These are phyloP conservation scores for Penicillium verhagenii DNA, from an alignment of 495 filamentous ascomycete species.

Conservation along the genomic window DNA sequence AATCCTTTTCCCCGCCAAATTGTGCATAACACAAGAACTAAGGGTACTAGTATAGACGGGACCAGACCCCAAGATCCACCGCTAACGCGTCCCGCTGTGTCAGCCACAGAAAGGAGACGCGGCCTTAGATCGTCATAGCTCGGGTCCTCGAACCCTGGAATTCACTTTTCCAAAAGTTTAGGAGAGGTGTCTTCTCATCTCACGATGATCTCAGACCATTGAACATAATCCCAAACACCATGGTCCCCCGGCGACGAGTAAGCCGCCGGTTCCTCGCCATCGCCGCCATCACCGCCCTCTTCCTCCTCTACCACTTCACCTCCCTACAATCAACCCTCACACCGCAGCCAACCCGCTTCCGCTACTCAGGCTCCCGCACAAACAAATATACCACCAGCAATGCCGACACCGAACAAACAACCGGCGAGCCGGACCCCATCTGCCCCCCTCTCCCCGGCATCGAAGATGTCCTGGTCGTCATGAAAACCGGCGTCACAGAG, in stretches of 20 bases:
- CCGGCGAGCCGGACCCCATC: slow-evolving; percentile 16
- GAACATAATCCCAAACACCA: slow-evolving; percentile 16
- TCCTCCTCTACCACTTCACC: slow-evolving; percentile 37
- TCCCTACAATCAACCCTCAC: slow-evolving; percentile 21
- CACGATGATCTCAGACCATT: slow-evolving; percentile 20
- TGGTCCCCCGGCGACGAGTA: slow-evolving; percentile 31
- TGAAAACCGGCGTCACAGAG: slow-evolving; percentile 50
- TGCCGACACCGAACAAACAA: not conserved
- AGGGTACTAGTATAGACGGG: not conserved
- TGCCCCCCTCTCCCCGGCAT: slow-evolving; percentile 44
- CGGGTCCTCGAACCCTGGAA: slow-evolving; percentile 2
- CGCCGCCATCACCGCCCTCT: slow-evolving; percentile 24
- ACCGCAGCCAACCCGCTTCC: not conserved
- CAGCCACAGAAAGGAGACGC: slow-evolving; percentile 13
- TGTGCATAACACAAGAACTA: no score
- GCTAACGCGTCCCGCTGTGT: slow-evolving; percentile 16
- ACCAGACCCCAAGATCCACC: slow-evolving; percentile 2
- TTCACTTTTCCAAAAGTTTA: not conserved
- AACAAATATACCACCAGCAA: no score
- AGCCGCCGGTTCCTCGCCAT: slow-evolving; percentile 31
- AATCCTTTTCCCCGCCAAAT: not conserved
- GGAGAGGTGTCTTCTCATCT: slow-evolving; percentile 8
- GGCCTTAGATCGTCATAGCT: slow-evolving; percentile 10
- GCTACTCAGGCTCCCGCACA: not conserved
- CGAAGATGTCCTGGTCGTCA: slow-evolving; percentile 44